These are phyloP conservation scores for Colletotrichum siamense DNA, from an alignment of 2,329 filamentous ascomycete species.

Conservation along the genomic window DNA sequence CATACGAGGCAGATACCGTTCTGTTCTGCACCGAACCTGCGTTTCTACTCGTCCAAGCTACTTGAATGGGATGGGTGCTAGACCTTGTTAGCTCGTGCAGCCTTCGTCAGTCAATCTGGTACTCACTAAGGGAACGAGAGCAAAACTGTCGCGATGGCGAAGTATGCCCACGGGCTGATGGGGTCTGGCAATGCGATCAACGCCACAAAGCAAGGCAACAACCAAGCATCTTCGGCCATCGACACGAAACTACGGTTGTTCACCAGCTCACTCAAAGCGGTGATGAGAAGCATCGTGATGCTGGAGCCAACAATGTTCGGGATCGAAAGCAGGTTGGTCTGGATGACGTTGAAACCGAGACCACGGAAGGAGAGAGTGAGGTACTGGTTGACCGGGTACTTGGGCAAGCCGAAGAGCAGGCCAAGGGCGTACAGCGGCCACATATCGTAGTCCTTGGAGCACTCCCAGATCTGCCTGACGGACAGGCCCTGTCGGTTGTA, in stretches of 20 bases:
- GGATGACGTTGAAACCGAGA: constrained; percentile 43
- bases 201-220: constrained; percentile 57
- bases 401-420: constrained; percentile 41
- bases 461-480: constrained; percentile 49
- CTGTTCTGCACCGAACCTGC: constrained; percentile 63
- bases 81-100: neutral
- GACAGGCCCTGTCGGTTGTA: constrained; percentile 63
- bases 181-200: constrained; percentile 45
- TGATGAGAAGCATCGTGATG: constrained; percentile 53
- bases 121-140: constrained; percentile 55
- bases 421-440: constrained; percentile 60
- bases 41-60: constrained; percentile 63
- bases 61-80: constrained; percentile 57
- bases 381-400: constrained; percentile 28
- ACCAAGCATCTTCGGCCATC: constrained; percentile 57
- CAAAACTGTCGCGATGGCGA: constrained; percentile 52
- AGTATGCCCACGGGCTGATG: constrained; percentile 51
- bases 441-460: constrained; percentile 60
- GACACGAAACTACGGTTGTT: constrained; percentile 54
- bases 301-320: constrained; percentile 57
- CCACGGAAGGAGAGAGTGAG: constrained; percentile 29
- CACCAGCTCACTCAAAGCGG: constrained; percentile 54
- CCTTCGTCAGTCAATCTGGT: neutral
- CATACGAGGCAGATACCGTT: constrained; percentile 59
- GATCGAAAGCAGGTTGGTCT: constrained; percentile 45